phyloP scores from a whole-genome alignment of 1,284 basidiomycete genomes.

The Puccinia horiana region DNA sequence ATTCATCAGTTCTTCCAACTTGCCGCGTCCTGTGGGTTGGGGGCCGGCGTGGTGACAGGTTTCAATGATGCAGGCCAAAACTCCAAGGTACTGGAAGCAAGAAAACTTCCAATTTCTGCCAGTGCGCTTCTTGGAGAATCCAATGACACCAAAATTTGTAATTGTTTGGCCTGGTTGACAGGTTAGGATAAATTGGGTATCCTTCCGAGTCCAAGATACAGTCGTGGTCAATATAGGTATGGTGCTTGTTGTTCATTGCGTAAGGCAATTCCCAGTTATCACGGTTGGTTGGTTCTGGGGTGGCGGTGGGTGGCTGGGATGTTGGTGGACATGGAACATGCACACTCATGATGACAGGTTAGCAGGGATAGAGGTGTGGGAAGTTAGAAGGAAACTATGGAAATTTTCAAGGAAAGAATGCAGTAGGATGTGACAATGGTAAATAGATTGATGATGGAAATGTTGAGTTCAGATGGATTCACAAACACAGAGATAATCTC shows the following conservation, averaged over 20 bases:
- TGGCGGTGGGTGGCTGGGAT: too few relatives aligned
- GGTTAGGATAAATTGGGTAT: background rate
- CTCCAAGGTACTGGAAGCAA: background rate
- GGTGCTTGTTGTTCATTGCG: background rate
- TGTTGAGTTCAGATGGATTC: too few relatives aligned
- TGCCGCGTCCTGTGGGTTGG: background rate
- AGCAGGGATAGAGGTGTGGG: too few relatives aligned
- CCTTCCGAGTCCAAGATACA: background rate
- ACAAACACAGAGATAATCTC: too few relatives aligned
- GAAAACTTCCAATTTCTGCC: background rate
- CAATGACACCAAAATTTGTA: background rate
- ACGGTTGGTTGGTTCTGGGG: too few relatives aligned
- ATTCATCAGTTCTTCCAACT: background rate
- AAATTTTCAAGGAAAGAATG: too few relatives aligned
- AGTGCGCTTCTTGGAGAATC: background rate
- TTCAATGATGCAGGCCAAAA: background rate
- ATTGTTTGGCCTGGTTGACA: background rate
- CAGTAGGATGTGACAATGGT: too few relatives aligned
- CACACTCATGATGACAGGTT: too few relatives aligned
- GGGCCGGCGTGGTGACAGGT: background rate
- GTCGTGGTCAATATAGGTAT: background rate
- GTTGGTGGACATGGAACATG: too few relatives aligned
- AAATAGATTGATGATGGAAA: too few relatives aligned
- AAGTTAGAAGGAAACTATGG: too few relatives aligned
- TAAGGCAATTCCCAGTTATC: too few relatives aligned